Evolutionary conservation across 176 grass and related monocot species (phyloP).

Genomic region (Secale cereale): DNA sequence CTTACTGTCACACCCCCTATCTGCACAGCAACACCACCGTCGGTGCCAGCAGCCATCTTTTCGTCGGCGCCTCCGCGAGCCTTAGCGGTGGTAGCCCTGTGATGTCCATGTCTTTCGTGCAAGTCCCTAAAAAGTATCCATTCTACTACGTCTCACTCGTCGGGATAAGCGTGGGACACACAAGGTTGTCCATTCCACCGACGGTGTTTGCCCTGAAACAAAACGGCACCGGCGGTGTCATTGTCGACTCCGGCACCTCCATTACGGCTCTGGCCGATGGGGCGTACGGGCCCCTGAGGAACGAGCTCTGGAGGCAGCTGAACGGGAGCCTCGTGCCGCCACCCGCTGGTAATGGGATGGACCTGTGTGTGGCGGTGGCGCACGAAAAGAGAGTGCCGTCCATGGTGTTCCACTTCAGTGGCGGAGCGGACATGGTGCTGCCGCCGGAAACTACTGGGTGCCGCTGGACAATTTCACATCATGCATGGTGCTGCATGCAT

Average conservation of each 20-base stretch:
- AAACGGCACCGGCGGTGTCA: background rate
- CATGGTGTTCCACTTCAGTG: conserved; percentile 17
- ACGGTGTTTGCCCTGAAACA: background rate
- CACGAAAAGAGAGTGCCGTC: background rate
- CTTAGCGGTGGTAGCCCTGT: background rate
- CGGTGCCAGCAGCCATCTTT: background rate
- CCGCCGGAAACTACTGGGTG: conserved; percentile 6
- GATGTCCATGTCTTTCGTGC: background rate
- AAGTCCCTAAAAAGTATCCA: background rate
- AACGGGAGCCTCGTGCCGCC: conserved; percentile 20
- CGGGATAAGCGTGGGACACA: background rate
- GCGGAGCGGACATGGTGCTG: conserved; percentile 10
- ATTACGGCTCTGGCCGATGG: background rate
- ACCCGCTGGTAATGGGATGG: background rate
- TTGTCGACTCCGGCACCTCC: conserved; percentile 27
- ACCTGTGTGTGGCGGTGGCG: background rate
- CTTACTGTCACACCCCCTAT: conserved; percentile 7
- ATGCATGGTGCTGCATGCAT: background rate
- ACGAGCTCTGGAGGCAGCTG: too few species aligned
- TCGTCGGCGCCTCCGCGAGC: background rate
- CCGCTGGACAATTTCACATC: background rate
- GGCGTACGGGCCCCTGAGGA: background rate
- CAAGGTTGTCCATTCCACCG: background rate
- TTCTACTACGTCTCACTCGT: background rate
- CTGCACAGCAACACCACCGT: background rate